Conservation (phyloP, 768 basidiomycete species). For the Lentinula raphanica region DNA sequence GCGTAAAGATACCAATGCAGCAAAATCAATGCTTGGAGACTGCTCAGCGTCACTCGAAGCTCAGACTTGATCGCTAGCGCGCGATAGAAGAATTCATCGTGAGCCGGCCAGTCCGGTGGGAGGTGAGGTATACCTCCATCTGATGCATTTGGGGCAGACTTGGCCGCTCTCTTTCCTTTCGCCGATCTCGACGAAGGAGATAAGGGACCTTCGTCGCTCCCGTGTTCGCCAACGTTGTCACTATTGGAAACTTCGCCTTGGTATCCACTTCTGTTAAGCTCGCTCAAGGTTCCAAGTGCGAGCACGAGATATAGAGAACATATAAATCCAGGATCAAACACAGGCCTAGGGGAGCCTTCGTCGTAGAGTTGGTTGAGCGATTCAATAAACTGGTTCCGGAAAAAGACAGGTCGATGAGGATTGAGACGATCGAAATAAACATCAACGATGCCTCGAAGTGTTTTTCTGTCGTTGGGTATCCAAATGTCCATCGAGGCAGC, state of each 20-base stretch:
- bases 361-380: constrained; percentile 65
- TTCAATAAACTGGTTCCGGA: constrained; percentile 62
- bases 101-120: constrained; percentile 68
- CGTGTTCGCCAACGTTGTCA: background rate
- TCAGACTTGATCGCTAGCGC: constrained; percentile 78
- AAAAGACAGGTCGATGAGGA: constrained; percentile 72
- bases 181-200: constrained; percentile 20
- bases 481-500: constrained; percentile 36
- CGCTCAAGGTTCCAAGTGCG: constrained; percentile 77
- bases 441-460: constrained; percentile 56
- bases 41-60: constrained; percentile 74
- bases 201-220: background rate
- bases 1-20: constrained; percentile 89
- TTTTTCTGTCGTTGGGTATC: constrained; percentile 73
- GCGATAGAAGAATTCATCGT: constrained; percentile 81
- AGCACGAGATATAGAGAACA: constrained; percentile 75
- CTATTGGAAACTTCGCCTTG: constrained; percentile 29
- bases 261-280: constrained; percentile 68
- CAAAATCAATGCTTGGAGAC: constrained; percentile 77
- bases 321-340: constrained; percentile 69
- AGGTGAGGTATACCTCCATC: constrained; percentile 18
- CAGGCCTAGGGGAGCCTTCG: constrained; percentile 33
- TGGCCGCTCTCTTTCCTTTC: background rate
- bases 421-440: constrained; percentile 78
- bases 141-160: background rate